These are phyloP conservation scores for Nicotiana obtusifolia DNA, from an alignment of 257 asterid genomes.

Conservation along the genomic window DNA sequence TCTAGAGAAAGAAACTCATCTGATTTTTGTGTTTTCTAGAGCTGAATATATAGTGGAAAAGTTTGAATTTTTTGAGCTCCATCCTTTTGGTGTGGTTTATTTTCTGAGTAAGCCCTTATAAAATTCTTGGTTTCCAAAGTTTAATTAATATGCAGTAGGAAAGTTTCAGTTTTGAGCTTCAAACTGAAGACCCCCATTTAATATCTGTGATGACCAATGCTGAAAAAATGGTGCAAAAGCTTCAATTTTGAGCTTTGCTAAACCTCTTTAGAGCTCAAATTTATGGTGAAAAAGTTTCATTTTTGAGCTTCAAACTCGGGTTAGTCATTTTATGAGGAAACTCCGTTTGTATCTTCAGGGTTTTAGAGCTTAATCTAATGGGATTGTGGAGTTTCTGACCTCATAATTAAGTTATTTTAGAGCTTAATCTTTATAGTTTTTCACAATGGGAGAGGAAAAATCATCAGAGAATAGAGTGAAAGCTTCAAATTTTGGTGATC, in stretches of 20 bases:
- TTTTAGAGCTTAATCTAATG: background rate
- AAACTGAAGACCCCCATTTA: background rate
- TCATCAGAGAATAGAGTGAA: constrained; percentile 45
- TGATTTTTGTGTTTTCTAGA: too few species aligned
- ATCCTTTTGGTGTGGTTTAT: background rate
- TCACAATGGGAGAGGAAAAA: constrained; percentile 60
- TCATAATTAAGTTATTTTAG: background rate
- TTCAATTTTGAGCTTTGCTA: background rate
- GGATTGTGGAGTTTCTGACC: background rate
- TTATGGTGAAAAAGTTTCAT: background rate
- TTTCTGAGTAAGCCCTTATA: background rate
- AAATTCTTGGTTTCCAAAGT: background rate
- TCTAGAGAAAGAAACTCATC: background rate
- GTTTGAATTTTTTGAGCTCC: background rate
- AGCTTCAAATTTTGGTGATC: constrained; percentile 55
- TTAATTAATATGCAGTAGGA: background rate
- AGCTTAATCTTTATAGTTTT: constrained; percentile 14
- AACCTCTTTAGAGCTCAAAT: background rate
- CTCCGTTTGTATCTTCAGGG: background rate
- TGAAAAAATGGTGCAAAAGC: background rate
- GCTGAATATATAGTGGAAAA: background rate
- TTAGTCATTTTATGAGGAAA: background rate
- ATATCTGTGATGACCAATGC: background rate
- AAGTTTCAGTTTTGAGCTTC: background rate
- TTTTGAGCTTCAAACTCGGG: background rate